These are phyloP conservation scores for Pseudocohnilembus persalinus DNA, from an alignment of 169 alveolate genomes.

Conservation along the genomic window DNA sequence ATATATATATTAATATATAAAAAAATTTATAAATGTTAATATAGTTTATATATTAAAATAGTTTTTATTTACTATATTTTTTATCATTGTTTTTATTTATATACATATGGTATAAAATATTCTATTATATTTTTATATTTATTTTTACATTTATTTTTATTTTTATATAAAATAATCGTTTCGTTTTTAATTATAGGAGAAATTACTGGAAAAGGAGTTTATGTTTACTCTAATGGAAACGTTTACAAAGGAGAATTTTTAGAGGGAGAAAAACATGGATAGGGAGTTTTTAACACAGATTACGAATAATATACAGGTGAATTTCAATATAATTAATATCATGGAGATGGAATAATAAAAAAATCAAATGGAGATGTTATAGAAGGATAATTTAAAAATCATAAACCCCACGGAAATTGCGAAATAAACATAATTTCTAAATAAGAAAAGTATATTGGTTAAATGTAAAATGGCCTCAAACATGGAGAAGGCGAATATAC, in stretches of 20 bases:
- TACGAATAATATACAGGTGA: slow-evolving; percentile 13
- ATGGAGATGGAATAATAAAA: not conserved
- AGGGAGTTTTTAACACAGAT: slow-evolving; percentile 8
- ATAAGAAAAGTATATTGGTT: not conserved
- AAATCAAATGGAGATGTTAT: not conserved
- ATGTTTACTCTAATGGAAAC: slow-evolving; percentile 1
- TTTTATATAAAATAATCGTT: no score
- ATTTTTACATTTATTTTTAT: no score
- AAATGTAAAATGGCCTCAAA: not conserved
- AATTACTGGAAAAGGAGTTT: not conserved
- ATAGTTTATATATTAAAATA: no score
- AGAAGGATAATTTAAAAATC: not conserved
- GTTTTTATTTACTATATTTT: no score
- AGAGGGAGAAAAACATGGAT: slow-evolving; percentile 25
- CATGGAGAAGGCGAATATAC: not conserved
- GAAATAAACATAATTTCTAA: no score
- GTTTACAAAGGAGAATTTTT: slow-evolving; percentile 15
- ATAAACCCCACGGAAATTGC: not conserved
- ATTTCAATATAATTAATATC: slow-evolving; percentile 1
- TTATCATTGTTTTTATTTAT: no score
- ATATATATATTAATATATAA: no score
- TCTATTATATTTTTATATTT: no score
- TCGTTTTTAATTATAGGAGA: not conserved
- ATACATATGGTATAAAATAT: no score
- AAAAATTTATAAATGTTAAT: not conserved